Base-by-base conservation (phyloP, 78 protist species). In the Cyanophora paradoxa region DNA sequence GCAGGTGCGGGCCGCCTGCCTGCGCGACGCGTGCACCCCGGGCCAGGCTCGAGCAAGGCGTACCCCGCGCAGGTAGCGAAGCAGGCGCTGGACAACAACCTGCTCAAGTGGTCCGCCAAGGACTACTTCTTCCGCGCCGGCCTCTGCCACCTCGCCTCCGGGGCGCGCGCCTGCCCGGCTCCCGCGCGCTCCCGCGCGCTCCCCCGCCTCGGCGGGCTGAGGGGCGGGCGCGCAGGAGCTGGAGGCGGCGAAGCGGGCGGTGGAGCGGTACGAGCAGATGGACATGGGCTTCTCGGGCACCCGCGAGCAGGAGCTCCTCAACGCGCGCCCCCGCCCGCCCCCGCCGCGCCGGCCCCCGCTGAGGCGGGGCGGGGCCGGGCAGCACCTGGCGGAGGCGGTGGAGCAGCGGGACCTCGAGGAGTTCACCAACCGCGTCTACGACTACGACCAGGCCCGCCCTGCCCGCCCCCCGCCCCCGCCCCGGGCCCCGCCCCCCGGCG, bases 21-120 rank as follows among this genome's bases (percentile, higher is more conserved):
- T n/a, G n/a, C n/a, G n/a, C n/a, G n/a, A n/a, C n/a, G n/a, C n/a
- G n/a, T n/a, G n/a, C n/a, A n/a, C n/a, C n/a, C n/a, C n/a, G n/a
- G n/a, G n/a, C n/a, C n/a, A n/a, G n/a, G n/a, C n/a, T n/a, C n/a
- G n/a, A n/a, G n/a, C n/a, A n/a, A n/a, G n/a, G n/a, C n/a, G n/a
- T n/a, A n/a, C n/a, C n/a, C n/a, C n/a, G n/a, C 40, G 2, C 84
- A 79, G 50, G 86, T 81, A 41, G 89, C 80, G 20, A 76, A 70
- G 37, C 52, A 70, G 34, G 41, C 80, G 13, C 30, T 84, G 13
- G 85, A 74, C 34, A 59, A 37, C 59, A 74, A 26, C 17, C 72
- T 83, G 44, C 77, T 83, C 54, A 77, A 72, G 78, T 83, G 48
- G 63, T 6, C 58, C 41, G 90, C 76, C 73, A 82, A 85, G 76